Base-by-base conservation (phyloP, 2,329 filamentous ascomycete genomes). In the Fusarium poae region DNA sequence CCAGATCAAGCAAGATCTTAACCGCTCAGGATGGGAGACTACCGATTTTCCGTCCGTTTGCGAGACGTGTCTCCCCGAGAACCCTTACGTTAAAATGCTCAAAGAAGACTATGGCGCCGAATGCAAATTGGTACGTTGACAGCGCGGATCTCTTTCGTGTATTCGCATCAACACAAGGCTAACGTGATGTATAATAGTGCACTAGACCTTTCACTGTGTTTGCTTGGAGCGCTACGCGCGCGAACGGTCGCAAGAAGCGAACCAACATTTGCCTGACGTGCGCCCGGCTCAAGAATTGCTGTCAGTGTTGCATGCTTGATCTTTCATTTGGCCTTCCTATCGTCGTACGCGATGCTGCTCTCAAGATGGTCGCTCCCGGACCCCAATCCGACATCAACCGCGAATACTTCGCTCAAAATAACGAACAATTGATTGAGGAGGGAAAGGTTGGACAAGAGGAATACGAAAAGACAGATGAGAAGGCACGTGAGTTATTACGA, bases 221-320 rank as follows among this genome's bases (percentile, higher is more conserved):
- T 79, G 89, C 91, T 74, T 99, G 95, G 95, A 95, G 95, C 74
- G 90, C 92, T 68, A 94, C 97, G 78, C 92, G 96, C 60, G 96
- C 94, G 4, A 86, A 88, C 67, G 89, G 94, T 27, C 92, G 94
- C 66, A 94, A 95, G 79, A 97, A 97, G 82, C 91, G 92, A 71
- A 98, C 95, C 56, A 97, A 93, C 75, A 97, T 98, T 75, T 99
- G 96, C 80, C 85, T 99, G 25, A 99, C 96, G 40, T 99, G 96
- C 83, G 95, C 96, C 23, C 92, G 96, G 44, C 86, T 98, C 71
- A 99, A 99, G 82, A 99, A 99, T 83, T 98, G 96, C 83, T 99
- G 96, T 77, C 96, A 99, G 83, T 95, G 91, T 82, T 99, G 96
- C 84, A 98, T 98, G 93, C 90, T 99, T 54, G 96, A 99, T 85